Percentiles rank a stretch among this genome's conserved stretches.
phyloP scores from a whole-genome alignment of 768 basidiomycete genomes.

The Polyporus arcularius region DNA sequence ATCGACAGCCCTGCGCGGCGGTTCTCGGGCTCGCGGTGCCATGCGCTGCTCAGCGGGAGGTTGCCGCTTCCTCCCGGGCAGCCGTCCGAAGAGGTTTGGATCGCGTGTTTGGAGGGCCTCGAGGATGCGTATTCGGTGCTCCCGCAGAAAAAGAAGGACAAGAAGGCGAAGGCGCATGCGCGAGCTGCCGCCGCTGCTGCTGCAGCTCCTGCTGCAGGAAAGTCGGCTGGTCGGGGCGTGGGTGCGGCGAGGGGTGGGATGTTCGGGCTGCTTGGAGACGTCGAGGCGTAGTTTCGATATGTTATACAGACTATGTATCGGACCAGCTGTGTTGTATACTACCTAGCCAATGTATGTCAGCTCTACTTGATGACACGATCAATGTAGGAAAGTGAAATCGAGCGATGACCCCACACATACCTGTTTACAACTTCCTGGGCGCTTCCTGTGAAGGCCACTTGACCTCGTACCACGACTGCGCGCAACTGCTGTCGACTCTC shows the following conservation, averaged over 20 bases:
- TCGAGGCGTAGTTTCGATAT: slow-evolving; percentile 30
- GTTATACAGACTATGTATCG: not conserved
- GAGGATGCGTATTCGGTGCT: slow-evolving; percentile 43
- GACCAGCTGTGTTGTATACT: no score
- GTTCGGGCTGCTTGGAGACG: slow-evolving; percentile 46
- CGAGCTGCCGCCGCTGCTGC: not conserved
- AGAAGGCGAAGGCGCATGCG: slow-evolving; percentile 28
- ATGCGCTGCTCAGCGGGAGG: slow-evolving; percentile 45
- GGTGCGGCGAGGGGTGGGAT: slow-evolving; percentile 29
- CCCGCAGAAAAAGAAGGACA: slow-evolving; percentile 41
- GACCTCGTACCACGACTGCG: no score
- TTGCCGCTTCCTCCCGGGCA: slow-evolving; percentile 13
- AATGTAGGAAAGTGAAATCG: no score
- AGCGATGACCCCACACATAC: no score
- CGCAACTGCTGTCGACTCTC: no score
- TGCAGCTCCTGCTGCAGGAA: not conserved
- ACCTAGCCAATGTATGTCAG: no score
- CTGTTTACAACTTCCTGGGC: no score
- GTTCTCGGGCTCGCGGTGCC: slow-evolving; percentile 65
- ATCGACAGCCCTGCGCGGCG: slow-evolving; percentile 46
- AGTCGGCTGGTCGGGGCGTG: slow-evolving; percentile 22
- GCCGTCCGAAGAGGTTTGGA: slow-evolving; percentile 42
- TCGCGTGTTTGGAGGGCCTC: slow-evolving; percentile 48
- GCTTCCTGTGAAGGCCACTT: no score
- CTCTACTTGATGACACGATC: no score